Conservation (phyloP, 805 yeast species). For the Ogataea philodendri region DNA sequence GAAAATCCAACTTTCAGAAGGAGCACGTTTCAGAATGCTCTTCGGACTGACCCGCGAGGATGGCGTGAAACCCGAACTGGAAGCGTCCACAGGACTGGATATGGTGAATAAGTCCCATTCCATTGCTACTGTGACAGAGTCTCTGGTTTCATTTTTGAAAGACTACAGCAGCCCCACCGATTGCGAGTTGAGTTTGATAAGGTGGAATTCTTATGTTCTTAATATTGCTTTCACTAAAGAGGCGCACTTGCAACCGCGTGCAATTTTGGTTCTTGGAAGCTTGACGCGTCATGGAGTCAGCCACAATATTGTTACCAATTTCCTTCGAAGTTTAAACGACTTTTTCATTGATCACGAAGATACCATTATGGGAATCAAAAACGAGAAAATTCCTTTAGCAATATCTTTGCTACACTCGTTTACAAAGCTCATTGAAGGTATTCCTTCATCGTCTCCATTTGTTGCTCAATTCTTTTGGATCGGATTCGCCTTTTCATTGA, state of each 20-base stretch:
- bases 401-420: conserved; percentile 45
- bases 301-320: conserved; percentile 42
- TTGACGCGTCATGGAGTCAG: conserved; percentile 61
- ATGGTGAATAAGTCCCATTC: conserved; percentile 43
- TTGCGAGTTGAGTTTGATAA: conserved; percentile 54
- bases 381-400: conserved; percentile 28
- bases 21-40: conserved; percentile 65
- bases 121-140: conserved; percentile 59
- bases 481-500: conserved; percentile 25
- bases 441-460: conserved; percentile 44
- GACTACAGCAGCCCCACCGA: conserved; percentile 46
- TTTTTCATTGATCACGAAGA: conserved; percentile 29
- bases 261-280: conserved; percentile 67
- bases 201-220: conserved; percentile 64
- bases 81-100: conserved; percentile 31
- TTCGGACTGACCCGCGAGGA: conserved; percentile 65
- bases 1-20: conserved; percentile 47
- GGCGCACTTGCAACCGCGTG: conserved; percentile 64
- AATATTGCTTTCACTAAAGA: conserved; percentile 56
- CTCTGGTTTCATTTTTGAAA: conserved; percentile 51
- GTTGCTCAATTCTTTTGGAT: conserved; percentile 52
- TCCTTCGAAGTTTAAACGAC: conserved; percentile 26
- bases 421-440: conserved; percentile 47
- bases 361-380: conserved; percentile 12
- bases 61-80: conserved; percentile 31